Conservation (phyloP, 306 rosid species). For the Glycine latifolia region DNA sequence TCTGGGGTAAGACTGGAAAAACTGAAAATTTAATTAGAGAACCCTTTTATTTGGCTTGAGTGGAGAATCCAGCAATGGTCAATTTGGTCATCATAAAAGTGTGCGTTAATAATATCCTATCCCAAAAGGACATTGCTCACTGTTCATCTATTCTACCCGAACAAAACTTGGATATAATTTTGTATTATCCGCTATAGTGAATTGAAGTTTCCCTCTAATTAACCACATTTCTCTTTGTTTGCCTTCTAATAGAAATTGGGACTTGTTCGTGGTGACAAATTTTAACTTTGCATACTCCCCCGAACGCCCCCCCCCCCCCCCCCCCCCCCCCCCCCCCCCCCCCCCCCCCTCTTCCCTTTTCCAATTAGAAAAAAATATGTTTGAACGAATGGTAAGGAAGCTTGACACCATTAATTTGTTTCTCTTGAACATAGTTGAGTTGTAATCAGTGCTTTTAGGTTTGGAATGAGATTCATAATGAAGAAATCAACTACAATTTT, state of each 20-base stretch:
- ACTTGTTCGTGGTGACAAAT: not conserved
- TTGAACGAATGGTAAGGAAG: constrained; percentile 1
- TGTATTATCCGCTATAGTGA: too few species aligned
- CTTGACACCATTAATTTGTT: not conserved
- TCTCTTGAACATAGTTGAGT: not conserved
- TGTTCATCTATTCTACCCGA: not conserved
- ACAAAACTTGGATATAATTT: not conserved
- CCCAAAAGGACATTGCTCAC: not conserved
- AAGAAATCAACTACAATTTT: constrained; percentile 20
- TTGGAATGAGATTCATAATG: constrained; percentile 31
- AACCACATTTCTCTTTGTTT: too few species aligned
- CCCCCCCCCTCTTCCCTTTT: not conserved
- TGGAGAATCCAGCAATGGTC: constrained; percentile 42
- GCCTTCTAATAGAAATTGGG: constrained; percentile 4
- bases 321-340: not conserved
- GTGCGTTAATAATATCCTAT: not conserved
- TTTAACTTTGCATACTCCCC: constrained; percentile 2
- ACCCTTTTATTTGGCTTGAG: constrained; percentile 15
- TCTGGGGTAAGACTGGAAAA: constrained; percentile 39
- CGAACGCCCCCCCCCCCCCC: constrained; percentile 7
- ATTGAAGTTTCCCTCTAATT: too few species aligned
- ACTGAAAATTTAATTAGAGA: constrained; percentile 13
- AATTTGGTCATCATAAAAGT: not conserved
- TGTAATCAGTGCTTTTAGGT: constrained; percentile 42
- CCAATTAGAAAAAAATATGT: not conserved